Base-by-base conservation (phyloP, 2,329 filamentous ascomycete species). In the Dothideomycetes sp. region DNA sequence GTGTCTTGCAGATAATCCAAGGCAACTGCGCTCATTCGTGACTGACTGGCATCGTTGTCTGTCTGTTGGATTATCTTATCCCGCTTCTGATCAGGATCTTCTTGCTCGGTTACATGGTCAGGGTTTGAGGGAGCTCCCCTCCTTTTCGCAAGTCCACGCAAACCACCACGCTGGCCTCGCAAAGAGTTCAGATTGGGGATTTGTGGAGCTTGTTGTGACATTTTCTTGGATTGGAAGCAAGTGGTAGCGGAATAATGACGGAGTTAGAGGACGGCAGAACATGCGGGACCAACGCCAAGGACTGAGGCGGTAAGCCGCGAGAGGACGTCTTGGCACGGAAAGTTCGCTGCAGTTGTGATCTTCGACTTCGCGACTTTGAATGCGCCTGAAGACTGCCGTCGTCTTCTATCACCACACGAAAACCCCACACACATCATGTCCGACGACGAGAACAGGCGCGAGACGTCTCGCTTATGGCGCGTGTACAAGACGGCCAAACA, bases 401-500 rank as follows among this genome's bases (percentile, higher is more conserved):
- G 11, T 32, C 36, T 38, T 22, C 40, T n/a, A n/a, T 36, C n/a
- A 10, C 22, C 31, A 35, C 33, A 34, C 36, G 16, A 35, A 37
- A 22, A 38, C 37, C 44, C 22, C 22, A 27, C 22, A 27, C 22
- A 7, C 12, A 34, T 41, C 30, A 52, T 52, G 52, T 40, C 45
- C 33, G 51, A 47, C 42, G 45, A 57, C 44, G 53, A 54, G 34
- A 47, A 47, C 41, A 42, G 42, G 22, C 48, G 48, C 42, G 53
- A 57, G 40, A 43, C 53, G 41, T 72, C 76, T 48, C 79, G 84
- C 58, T 77, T 95, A 51, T 98, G 91, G 89, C 84, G 89, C 62
- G 86, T 88, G 53, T 93, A 85, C 77, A 79, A 79, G 63, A 98
- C 91, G 7, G 79, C 87, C 36, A 86, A 94, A 63, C 85, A 98